These are phyloP conservation scores for Plantago rigida DNA, from an alignment of 305 asterid species.

Conservation along the genomic window DNA sequence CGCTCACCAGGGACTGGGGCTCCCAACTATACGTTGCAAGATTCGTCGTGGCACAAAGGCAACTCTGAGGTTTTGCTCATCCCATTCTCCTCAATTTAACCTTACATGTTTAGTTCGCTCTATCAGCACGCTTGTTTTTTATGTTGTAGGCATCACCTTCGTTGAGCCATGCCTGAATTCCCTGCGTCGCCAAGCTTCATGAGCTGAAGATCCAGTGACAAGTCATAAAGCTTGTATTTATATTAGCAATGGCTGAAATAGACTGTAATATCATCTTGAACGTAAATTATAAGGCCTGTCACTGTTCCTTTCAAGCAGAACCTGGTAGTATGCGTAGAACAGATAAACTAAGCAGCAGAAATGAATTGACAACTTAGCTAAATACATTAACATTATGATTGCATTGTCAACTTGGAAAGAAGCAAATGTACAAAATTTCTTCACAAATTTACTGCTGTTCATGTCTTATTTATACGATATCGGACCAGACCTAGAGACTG, in stretches of 20 bases:
- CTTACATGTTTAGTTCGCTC: background rate
- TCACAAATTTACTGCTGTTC: constrained; percentile 16
- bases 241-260: background rate
- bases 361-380: constrained; percentile 15
- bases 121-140: background rate
- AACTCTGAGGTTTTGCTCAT: constrained; percentile 48
- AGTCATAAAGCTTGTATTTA: too few species aligned
- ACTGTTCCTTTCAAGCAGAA: background rate
- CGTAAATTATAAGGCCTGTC: background rate
- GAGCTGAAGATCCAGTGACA: background rate
- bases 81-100: background rate
- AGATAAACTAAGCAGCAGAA: background rate
- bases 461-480: constrained; percentile 58
- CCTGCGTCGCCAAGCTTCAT: constrained; percentile 1
- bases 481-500: constrained; percentile 90
- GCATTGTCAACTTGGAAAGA: constrained; percentile 4
- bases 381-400: constrained; percentile 22
- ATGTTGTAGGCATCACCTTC: constrained; percentile 59
- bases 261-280: background rate
- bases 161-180: constrained; percentile 24
- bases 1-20: constrained; percentile 83
- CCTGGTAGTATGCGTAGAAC: too few species aligned
- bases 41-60: constrained; percentile 89
- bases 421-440: constrained; percentile 33
- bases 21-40: constrained; percentile 81